These are phyloP conservation scores for Parafenestella ontariensis DNA, from an alignment of 2,329 filamentous ascomycete species.

Conservation along the genomic window DNA sequence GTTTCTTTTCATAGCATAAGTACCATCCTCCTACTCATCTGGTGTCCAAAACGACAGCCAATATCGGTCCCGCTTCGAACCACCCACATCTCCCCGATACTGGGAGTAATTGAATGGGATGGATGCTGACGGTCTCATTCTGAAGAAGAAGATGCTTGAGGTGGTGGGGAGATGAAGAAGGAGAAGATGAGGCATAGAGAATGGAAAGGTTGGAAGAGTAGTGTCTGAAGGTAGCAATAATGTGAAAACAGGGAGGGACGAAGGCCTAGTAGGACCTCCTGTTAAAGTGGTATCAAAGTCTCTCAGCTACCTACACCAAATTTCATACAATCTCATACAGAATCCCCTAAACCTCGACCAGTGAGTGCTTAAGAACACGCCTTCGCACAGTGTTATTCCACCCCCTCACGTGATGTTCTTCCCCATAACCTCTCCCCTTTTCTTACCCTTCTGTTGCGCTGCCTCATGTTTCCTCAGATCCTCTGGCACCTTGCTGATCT, in stretches of 20 bases:
- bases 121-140: neutral
- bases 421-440: slow-evolving; percentile 16
- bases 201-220: too few species aligned
- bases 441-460: slow-evolving; percentile 79
- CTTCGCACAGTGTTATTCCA: neutral
- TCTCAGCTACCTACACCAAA: neutral
- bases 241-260: too few species aligned
- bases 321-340: neutral
- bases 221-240: too few species aligned
- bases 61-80: too few species aligned
- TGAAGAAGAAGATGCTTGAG: neutral
- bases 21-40: too few species aligned
- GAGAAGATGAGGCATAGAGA: too few species aligned
- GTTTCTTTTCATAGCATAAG: too few species aligned
- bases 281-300: neutral
- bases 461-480: slow-evolving; percentile 89
- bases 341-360: neutral
- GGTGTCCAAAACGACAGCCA: too few species aligned
- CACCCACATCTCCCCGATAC: too few species aligned
- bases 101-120: neutral
- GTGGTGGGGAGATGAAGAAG: too few species aligned
- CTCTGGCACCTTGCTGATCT: slow-evolving; percentile 87
- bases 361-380: neutral
- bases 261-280: too few species aligned
- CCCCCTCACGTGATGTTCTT: slow-evolving; percentile 17